These are phyloP conservation scores for Pseudogymnoascus sp. DNA, from an alignment of 2,329 filamentous ascomycete genomes.

Conservation along the genomic window DNA sequence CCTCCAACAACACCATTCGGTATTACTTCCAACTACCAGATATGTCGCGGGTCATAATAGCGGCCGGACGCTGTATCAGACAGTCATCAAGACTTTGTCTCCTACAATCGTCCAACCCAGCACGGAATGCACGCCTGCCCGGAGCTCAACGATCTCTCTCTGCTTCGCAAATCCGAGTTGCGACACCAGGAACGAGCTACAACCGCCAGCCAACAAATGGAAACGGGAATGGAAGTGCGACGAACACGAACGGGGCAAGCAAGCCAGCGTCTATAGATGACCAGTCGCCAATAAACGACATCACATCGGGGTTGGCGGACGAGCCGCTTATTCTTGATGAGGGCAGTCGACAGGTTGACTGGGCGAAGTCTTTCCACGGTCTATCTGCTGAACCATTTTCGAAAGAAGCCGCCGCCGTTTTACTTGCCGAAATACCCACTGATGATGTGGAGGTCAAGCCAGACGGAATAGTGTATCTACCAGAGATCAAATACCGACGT, in stretches of 20 bases:
- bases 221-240: not conserved
- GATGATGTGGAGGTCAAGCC: conserved; percentile 94
- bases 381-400: conserved; percentile 57
- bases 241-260: not conserved
- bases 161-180: conserved; percentile 18
- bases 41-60: conserved; percentile 4
- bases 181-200: conserved; percentile 22
- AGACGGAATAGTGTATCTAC: conserved; percentile 90
- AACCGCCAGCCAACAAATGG: conserved; percentile 18
- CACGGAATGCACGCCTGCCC: not conserved
- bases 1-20: not conserved
- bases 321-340: conserved; percentile 41
- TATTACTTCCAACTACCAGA: not conserved
- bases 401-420: conserved; percentile 52
- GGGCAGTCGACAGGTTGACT: conserved; percentile 53
- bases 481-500: conserved; percentile 94
- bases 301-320: conserved; percentile 44
- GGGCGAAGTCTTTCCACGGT: conserved; percentile 65
- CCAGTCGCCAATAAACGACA: conserved; percentile 29
- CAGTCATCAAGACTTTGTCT: not conserved
- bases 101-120: not conserved
- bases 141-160: conserved; percentile 15
- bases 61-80: not conserved
- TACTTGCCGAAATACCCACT: conserved; percentile 55
- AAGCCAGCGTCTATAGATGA: conserved; percentile 51